Conservation (phyloP, 257 asterid genomes). For the Nicotiana otophora region DNA sequence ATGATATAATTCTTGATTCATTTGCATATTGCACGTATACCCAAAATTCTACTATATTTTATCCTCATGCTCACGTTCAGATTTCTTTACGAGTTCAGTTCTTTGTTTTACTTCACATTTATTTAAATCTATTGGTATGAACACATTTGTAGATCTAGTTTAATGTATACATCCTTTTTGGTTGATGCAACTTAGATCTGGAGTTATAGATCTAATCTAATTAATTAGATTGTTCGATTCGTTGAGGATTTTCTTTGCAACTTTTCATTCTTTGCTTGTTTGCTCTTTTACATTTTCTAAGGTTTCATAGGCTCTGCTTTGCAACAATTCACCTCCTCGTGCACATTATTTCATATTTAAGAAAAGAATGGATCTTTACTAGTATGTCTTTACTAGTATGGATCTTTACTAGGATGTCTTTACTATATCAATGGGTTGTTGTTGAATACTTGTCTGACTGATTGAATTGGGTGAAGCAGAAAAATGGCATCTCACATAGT, state of each 20-base stretch:
- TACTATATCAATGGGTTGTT: too few species aligned
- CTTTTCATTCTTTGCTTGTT: background rate
- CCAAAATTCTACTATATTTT: too few species aligned
- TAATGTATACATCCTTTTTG: background rate
- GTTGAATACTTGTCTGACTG: constrained; percentile 5
- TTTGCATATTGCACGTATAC: too few species aligned
- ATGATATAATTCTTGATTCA: too few species aligned
- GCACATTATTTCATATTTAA: background rate
- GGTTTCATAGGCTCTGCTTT: background rate
- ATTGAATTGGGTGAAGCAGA: constrained; percentile 24
- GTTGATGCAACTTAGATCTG: constrained; percentile 28
- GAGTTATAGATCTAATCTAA: constrained; percentile 29
- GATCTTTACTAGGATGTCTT: constrained; percentile 16
- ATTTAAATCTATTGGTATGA: too few species aligned
- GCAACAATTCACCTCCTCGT: too few species aligned
- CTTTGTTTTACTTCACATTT: background rate
- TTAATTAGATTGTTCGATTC: background rate
- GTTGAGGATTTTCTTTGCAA: constrained; percentile 3
- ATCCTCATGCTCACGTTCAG: background rate
- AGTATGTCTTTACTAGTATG: background rate
- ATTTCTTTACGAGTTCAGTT: too few species aligned
- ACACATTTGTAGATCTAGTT: constrained; percentile 31
- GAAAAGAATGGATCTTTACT: constrained; percentile 23
- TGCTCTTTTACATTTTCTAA: background rate
- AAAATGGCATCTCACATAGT: constrained; percentile 75